phyloP scores from a whole-genome alignment of 2,329 filamentous ascomycete genomes.

The Escovopsis sp. region DNA sequence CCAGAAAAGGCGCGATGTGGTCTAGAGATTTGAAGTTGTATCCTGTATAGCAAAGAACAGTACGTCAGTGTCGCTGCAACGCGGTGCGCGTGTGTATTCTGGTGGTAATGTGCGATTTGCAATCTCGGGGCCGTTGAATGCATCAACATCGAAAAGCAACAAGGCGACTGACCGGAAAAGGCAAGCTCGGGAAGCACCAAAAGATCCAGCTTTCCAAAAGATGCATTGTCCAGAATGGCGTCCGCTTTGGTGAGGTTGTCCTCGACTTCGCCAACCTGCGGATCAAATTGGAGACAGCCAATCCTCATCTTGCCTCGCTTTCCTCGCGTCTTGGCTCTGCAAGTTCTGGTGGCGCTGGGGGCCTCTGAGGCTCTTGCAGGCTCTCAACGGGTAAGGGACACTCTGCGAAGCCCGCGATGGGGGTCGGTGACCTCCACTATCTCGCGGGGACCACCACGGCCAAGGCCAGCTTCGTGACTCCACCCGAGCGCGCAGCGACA shows the following conservation, averaged over 20 bases:
- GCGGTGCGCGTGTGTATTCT: too few relatives aligned
- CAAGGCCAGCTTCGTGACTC: neutral
- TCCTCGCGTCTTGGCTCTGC: too few relatives aligned
- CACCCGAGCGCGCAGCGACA: too few relatives aligned
- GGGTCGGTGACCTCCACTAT: neutral
- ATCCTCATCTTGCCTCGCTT: constrained; percentile 40
- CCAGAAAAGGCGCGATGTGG: constrained; percentile 54
- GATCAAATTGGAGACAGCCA: constrained; percentile 57
- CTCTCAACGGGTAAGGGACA: neutral
- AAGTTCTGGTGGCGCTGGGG: too few relatives aligned
- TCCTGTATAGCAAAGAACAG: constrained; percentile 26
- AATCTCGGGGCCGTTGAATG: too few relatives aligned
- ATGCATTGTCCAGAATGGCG: constrained; percentile 38
- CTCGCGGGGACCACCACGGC: neutral
- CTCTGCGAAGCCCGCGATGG: neutral
- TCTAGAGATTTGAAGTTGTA: constrained; percentile 63
- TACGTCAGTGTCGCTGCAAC: neutral
- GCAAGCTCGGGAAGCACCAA: constrained; percentile 64
- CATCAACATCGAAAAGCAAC: neutral
- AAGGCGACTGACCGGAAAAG: constrained; percentile 44
- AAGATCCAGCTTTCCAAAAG: constrained; percentile 45
- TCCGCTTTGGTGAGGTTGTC: constrained; percentile 59
- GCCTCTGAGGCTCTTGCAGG: neutral
- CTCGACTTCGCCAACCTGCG: constrained; percentile 53
- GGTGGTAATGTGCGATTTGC: too few relatives aligned